A percentile compares a stretch with the other conserved stretches of the same genome.
These are phyloP conservation scores for Plasmodium billcollinsi DNA, from an alignment of 169 alveolate species.

Conservation along the genomic window DNA sequence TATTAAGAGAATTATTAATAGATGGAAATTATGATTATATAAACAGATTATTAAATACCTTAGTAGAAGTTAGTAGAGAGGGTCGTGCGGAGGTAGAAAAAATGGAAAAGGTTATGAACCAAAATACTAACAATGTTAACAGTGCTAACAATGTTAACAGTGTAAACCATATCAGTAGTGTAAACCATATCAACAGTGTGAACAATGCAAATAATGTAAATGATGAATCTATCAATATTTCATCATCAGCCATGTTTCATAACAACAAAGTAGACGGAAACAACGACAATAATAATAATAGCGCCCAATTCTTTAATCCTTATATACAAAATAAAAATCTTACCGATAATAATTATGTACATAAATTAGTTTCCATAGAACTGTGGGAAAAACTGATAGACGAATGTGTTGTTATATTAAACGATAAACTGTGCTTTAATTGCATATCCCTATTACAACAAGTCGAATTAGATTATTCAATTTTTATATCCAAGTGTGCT, in stretches of 20 bases:
- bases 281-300: conserved; percentile 27
- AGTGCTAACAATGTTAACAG: neutral
- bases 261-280: conserved; percentile 27
- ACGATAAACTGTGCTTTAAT: conserved; percentile 64
- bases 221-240: neutral
- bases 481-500: conserved; percentile 75
- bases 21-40: conserved; percentile 70
- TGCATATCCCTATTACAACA: conserved; percentile 45
- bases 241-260: neutral
- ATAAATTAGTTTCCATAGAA: conserved; percentile 69
- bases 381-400: conserved; percentile 77
- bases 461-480: conserved; percentile 69
- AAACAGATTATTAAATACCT: conserved; percentile 48
- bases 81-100: conserved; percentile 62
- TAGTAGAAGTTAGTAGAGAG: conserved; percentile 71
- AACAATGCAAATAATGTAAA: neutral
- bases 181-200: neutral
- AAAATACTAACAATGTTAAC: neutral
- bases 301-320: conserved; percentile 48
- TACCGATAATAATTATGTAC: conserved; percentile 44
- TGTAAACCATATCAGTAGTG: neutral
- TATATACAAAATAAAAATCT: conserved; percentile 47
- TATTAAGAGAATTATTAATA: conserved; percentile 65
- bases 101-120: conserved; percentile 15
- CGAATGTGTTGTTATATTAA: conserved; percentile 59